Conservation (phyloP, 306 rosid genomes). For the Trifolium repens region DNA sequence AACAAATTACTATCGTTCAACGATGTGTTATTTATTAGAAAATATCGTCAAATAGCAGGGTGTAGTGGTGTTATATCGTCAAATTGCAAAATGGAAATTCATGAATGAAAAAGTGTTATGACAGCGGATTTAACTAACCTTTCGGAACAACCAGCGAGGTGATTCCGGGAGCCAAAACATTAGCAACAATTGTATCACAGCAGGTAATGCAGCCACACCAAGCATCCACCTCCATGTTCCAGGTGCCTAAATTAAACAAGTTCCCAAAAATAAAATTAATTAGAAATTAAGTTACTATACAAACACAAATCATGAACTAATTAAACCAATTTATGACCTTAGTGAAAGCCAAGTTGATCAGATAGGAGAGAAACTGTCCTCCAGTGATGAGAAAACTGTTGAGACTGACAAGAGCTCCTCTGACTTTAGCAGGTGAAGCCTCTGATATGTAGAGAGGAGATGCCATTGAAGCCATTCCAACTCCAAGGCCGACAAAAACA, state of each 20-base stretch:
- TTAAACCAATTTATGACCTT: slow-evolving; percentile 28
- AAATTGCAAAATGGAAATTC: too few species aligned
- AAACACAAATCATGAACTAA: too few species aligned
- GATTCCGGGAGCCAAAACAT: slow-evolving; percentile 64
- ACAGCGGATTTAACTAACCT: slow-evolving; percentile 35
- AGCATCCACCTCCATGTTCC: slow-evolving; percentile 75
- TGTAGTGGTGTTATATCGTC: too few species aligned
- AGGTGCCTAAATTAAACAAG: slow-evolving; percentile 27
- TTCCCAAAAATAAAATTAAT: neutral
- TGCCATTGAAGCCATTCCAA: slow-evolving; percentile 84
- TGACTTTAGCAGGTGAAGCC: slow-evolving; percentile 64
- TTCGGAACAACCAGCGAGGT: slow-evolving; percentile 64
- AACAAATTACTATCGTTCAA: too few species aligned
- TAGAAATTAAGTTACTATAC: neutral
- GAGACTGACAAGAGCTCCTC: slow-evolving; percentile 72
- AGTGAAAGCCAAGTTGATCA: slow-evolving; percentile 71
- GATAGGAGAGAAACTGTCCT: slow-evolving; percentile 72
- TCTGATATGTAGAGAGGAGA: slow-evolving; percentile 70
- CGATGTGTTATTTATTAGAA: too few species aligned
- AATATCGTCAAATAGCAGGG: too few species aligned
- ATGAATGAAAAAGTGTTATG: neutral
- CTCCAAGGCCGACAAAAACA: slow-evolving; percentile 66
- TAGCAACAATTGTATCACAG: slow-evolving; percentile 34
- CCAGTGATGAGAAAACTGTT: slow-evolving; percentile 73
- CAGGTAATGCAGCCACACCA: slow-evolving; percentile 61